Evolutionary conservation across 805 yeast genomes (phyloP).

Genomic region (Ogataea populi-albae): DNA sequence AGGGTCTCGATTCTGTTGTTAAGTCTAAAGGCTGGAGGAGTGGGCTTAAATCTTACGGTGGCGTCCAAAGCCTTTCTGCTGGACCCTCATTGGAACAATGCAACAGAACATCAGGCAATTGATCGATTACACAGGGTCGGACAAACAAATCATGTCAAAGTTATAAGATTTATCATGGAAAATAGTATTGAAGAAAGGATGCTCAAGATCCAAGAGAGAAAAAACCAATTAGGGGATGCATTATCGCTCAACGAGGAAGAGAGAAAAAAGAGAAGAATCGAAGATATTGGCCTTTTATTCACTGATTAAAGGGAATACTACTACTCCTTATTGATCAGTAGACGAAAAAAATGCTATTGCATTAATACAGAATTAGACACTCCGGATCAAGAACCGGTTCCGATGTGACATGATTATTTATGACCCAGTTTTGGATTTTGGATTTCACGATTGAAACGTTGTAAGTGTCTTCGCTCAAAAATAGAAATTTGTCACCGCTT

Average conservation of each 20-base stretch:
- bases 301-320: no score
- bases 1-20: conserved; percentile 51
- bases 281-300: conserved; percentile 68
- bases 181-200: conserved; percentile 84
- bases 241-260: conserved; percentile 76
- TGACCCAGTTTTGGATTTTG: conserved; percentile 29
- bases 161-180: conserved; percentile 76
- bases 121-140: conserved; percentile 92
- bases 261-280: conserved; percentile 63
- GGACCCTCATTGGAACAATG: conserved; percentile 98
- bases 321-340: no score
- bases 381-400: conserved; percentile 17
- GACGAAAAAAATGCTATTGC: neutral
- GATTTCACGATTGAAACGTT: conserved; percentile 23
- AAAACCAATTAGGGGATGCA: conserved; percentile 76
- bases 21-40: conserved; percentile 91
- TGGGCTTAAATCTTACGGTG: conserved; percentile 81
- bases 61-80: conserved; percentile 84
- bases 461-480: conserved; percentile 24
- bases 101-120: conserved; percentile 87
- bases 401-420: conserved; percentile 21
- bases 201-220: conserved; percentile 83
- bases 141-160: conserved; percentile 67
- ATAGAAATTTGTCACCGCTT: conserved; percentile 17
- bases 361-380: conserved; percentile 27